A percentile compares a stretch with the other conserved stretches of the same genome.
phyloP scores from a whole-genome alignment of 768 basidiomycete species.

The Paxillus ammoniavirescens region DNA sequence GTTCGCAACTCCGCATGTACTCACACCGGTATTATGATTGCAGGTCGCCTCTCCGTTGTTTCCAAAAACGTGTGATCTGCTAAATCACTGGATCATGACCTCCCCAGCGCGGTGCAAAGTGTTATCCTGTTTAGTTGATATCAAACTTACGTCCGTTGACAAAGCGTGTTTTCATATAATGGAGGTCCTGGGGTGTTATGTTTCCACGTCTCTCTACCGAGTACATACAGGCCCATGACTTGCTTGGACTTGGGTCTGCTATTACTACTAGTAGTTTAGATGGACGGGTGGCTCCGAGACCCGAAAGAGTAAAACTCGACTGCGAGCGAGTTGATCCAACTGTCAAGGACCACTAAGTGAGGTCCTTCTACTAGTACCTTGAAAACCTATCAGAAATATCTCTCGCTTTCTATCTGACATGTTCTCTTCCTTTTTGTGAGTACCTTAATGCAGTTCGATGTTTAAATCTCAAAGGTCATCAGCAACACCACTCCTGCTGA shows the following conservation, averaged over 20 bases:
- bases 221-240: too few species aligned
- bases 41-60: too few species aligned
- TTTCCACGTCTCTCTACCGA: too few species aligned
- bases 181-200: too few species aligned
- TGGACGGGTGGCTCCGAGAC: background rate
- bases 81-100: too few species aligned
- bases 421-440: constrained; percentile 84
- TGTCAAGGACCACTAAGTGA: background rate
- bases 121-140: background rate
- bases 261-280: too few species aligned
- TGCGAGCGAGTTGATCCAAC: background rate
- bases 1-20: too few species aligned
- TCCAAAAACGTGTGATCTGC: too few species aligned
- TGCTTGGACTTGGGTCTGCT: too few species aligned
- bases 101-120: background rate
- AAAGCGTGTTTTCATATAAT: too few species aligned
- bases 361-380: background rate
- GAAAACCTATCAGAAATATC: background rate
- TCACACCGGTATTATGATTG: too few species aligned
- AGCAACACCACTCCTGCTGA: constrained; percentile 59
- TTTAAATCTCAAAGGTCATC: constrained; percentile 13
- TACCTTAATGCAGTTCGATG: constrained; percentile 16
- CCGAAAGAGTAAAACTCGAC: background rate
- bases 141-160: too few species aligned
- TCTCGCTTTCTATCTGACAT: constrained; percentile 41